Base-by-base conservation (phyloP, 1,284 basidiomycete species). In the Ganoderma lingzhi region DNA sequence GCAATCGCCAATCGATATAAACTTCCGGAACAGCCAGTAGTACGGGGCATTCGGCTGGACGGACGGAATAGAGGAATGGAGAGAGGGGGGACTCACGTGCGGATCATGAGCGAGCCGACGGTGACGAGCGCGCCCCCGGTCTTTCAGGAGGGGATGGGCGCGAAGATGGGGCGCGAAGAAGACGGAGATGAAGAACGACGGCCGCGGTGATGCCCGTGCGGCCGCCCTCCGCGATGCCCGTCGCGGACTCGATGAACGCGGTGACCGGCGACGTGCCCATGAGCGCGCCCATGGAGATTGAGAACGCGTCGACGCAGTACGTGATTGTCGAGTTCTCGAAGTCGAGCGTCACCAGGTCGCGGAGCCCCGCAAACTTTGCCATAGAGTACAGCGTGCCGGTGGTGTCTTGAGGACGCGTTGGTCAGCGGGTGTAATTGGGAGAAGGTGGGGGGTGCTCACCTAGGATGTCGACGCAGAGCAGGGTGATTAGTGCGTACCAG, bases 151-250 rank as follows among this genome's bases (percentile, higher is more conserved):
- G 95, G 95, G 71, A 97, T 94, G 23, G 91, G 93, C 19, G 94
- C 93, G 74, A 97, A 96, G 77, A 97, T 93, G 3, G 95, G 95
- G 95, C 14, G 95, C 90, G 76, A 97, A 97, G 87, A 97, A 97
- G 70, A 96, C 85, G 4, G 89, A 93, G 68, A 96, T 81, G 80
- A 96, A 93, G 87, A 97, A 96, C 76, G n/a, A 86, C 84, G 70
- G 96, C 86, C 3, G 92, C 94, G 0, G 95, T 94, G 68, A 97
- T 83, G 59, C 96, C 95, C 0, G 95, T 97, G 81, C 93, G 93
- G 42, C 95, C 95, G 58, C 95, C 95, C 85, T 97, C 95, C 84
- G 80, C 79, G 76, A 93, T 93, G 79, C 92, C 92, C 17, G 92
- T 93, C 4, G 94, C 92, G 71, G 90, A 92, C 82, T 96, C 94